phyloP scores from a whole-genome alignment of 495 filamentous ascomycete species.

The Aspergillus heteromorphus region DNA sequence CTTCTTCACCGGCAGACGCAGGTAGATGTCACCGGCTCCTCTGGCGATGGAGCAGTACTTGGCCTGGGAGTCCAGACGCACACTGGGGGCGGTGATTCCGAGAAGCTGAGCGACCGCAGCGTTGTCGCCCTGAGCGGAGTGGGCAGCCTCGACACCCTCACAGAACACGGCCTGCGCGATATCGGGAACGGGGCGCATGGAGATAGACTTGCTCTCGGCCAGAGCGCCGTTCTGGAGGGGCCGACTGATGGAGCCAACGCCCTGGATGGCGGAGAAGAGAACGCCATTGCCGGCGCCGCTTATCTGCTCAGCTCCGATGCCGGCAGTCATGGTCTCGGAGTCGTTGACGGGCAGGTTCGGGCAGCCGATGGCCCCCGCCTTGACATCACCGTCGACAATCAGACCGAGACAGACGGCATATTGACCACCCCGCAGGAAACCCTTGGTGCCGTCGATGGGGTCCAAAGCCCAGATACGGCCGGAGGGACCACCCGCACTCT shows the following conservation, averaged over 20 bases:
- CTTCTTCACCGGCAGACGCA: slow-evolving; percentile 75
- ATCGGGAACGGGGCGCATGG: slow-evolving; percentile 70
- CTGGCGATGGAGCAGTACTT: slow-evolving; percentile 97
- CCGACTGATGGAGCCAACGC: slow-evolving; percentile 72
- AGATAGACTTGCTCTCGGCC: slow-evolving; percentile 55
- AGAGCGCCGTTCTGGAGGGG: slow-evolving; percentile 58
- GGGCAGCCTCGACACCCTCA: slow-evolving; percentile 87
- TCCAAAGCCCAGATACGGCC: slow-evolving; percentile 96
- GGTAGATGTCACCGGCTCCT: slow-evolving; percentile 90
- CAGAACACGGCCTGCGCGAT: slow-evolving; percentile 82
- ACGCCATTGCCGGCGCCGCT: slow-evolving; percentile 69
- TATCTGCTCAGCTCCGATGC: slow-evolving; percentile 61
- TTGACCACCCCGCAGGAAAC: slow-evolving; percentile 94
- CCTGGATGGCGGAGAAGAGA: slow-evolving; percentile 72
- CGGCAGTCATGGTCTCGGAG: slow-evolving; percentile 56
- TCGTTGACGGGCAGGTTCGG: slow-evolving; percentile 90
- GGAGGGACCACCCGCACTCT: slow-evolving; percentile 67
- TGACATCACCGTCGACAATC: slow-evolving; percentile 90
- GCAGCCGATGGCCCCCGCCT: slow-evolving; percentile 88
- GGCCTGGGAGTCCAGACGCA: slow-evolving; percentile 94
- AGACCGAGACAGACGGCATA: slow-evolving; percentile 93
- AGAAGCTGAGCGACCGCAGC: slow-evolving; percentile 76
- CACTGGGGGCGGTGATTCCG: slow-evolving; percentile 77
- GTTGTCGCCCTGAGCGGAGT: slow-evolving; percentile 83
- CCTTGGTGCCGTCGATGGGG: slow-evolving; percentile 96